Evolutionary conservation across 176 grass and related monocot genomes (phyloP).

Genomic region (Cenchrus fungigraminus): DNA sequence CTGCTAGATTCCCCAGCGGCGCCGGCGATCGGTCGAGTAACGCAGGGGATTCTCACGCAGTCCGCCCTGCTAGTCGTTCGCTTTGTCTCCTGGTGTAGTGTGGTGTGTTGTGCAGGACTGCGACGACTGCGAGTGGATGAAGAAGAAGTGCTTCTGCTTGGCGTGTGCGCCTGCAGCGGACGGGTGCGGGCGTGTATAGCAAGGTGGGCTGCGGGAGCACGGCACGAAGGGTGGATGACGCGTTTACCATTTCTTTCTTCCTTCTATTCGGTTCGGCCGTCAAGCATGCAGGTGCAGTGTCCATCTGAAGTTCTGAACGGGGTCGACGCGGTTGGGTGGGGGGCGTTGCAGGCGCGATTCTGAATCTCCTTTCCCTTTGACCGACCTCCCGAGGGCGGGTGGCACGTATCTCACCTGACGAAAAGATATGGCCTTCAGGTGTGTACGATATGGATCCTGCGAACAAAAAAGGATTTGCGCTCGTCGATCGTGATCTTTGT

Average conservation of each 20-base stretch:
- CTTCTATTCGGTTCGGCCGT: background rate
- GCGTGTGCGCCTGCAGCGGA: background rate
- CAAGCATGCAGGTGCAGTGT: background rate
- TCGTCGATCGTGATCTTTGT: background rate
- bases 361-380: background rate
- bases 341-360: background rate
- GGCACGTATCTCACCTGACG: background rate
- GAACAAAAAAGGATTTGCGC: background rate
- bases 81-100: background rate
- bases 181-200: background rate
- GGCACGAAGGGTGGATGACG: slow-evolving; percentile 46
- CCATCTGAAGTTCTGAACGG: background rate
- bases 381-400: background rate
- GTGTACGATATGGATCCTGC: background rate
- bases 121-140: background rate
- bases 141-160: background rate
- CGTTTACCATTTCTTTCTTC: background rate
- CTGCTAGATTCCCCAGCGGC: too few species aligned
- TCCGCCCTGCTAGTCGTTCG: background rate
- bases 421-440: background rate
- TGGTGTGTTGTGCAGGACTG: background rate
- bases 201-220: slow-evolving; percentile 34
- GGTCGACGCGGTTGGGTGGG: background rate
- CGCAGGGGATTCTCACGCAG: background rate
- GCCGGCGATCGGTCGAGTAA: background rate